Conservation (phyloP, 2,329 filamentous ascomycete species). For the Chaetomiaceae sp. region DNA sequence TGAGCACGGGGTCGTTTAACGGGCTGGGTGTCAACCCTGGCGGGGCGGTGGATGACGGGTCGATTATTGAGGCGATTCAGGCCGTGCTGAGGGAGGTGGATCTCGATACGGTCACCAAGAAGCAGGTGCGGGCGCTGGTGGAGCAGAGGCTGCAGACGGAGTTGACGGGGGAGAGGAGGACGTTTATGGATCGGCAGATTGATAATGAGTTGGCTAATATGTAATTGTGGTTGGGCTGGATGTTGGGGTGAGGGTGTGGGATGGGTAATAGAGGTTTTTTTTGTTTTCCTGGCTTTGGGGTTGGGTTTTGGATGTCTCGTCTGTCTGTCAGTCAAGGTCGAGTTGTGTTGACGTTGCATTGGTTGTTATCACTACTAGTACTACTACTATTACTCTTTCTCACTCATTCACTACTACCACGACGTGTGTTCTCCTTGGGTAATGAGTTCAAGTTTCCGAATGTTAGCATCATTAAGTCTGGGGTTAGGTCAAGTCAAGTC, state of each 20-base stretch:
- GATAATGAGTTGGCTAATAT: slow-evolving; percentile 91
- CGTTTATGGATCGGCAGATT: slow-evolving; percentile 89
- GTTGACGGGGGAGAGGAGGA: slow-evolving; percentile 75
- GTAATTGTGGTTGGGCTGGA: slow-evolving; percentile 42
- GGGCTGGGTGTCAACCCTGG: slow-evolving; percentile 46
- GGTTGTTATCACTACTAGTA: not conserved
- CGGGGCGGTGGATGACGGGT: slow-evolving; percentile 68
- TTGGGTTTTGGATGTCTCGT: not conserved
- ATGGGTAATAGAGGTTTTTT: not conserved
- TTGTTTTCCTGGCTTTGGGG: not conserved
- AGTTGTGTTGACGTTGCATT: not conserved
- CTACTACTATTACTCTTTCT: not conserved
- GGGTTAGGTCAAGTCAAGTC: too few species aligned
- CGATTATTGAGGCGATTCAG: slow-evolving; percentile 81
- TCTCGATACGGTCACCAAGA: slow-evolving; percentile 96
- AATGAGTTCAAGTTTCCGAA: not conserved
- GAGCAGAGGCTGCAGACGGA: slow-evolving; percentile 92
- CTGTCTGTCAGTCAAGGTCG: not conserved
- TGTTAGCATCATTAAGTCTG: too few species aligned
- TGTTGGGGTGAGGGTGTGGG: not conserved
- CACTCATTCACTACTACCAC: not conserved
- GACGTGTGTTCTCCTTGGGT: not conserved
- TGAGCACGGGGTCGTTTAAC: slow-evolving; percentile 52
- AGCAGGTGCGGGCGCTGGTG: slow-evolving; percentile 85
- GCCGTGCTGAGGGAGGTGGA: slow-evolving; percentile 82